These are phyloP conservation scores for Neospermospora avenae DNA, from an alignment of 2,329 filamentous ascomycete genomes.

Conservation along the genomic window DNA sequence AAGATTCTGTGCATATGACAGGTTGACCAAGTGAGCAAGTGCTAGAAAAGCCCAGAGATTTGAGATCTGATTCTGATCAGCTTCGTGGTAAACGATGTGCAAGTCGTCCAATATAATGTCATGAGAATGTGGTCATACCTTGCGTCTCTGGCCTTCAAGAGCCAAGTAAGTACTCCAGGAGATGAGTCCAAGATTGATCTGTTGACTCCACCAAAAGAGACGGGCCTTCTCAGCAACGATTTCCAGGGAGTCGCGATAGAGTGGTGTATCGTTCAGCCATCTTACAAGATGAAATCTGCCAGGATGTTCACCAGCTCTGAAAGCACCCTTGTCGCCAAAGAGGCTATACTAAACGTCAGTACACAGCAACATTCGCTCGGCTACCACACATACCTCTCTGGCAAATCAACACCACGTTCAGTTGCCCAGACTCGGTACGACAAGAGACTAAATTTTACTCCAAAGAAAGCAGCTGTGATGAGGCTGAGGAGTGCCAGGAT, in stretches of 20 bases:
- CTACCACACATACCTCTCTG: conserved; percentile 35
- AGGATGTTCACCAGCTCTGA: conserved; percentile 32
- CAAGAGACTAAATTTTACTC: conserved; percentile 40
- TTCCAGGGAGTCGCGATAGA: conserved; percentile 41
- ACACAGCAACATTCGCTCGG: conserved; percentile 11
- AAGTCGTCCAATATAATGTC: not conserved
- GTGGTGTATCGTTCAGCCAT: conserved; percentile 31
- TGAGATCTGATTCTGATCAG: conserved; percentile 39
- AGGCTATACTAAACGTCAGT: conserved; percentile 25
- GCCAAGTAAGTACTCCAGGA: conserved; percentile 56
- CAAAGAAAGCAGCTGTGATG: conserved; percentile 42
- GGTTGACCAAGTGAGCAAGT: conserved; percentile 55
- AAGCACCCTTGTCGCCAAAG: conserved; percentile 32
- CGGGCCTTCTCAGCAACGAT: conserved; percentile 52
- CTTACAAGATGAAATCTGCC: conserved; percentile 29
- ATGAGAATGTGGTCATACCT: conserved; percentile 19
- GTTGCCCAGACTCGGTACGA: conserved; percentile 51
- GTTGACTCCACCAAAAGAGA: conserved; percentile 61
- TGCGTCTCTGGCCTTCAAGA: conserved; percentile 55
- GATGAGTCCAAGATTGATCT: conserved; percentile 52
- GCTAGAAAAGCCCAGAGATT: conserved; percentile 54
- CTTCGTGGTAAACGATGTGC: too few species aligned
- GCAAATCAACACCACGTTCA: conserved; percentile 39
- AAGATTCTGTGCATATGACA: conserved; percentile 61
- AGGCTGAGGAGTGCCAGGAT: conserved; percentile 46